Evolutionary conservation across 305 asterid genomes (phyloP), one percentile per base, ranked within the genome.

Genomic region (Solanum chacoense): DNA sequence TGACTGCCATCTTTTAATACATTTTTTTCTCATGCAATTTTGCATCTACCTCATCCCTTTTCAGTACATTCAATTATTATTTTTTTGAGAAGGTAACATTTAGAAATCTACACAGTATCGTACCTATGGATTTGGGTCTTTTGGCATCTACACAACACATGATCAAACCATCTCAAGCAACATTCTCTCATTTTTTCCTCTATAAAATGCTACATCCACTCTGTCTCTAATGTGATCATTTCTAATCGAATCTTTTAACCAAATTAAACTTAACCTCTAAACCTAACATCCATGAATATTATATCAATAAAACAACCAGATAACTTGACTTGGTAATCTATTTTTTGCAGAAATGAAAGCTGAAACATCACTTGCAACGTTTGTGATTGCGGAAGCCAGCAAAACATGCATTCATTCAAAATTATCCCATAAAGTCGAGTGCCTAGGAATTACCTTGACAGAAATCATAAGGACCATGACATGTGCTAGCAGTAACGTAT

Each of bases 401-500:
- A 42, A 50, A 83, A 83, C 73, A 83, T 24, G 18, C 71, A 81
- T 81, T 73, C 18, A 7, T 73, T 31, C 72, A 73, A 10, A 89
- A 40, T 11, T 36, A 74, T 38, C 67, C 78, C 29, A 34, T 65
- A 85, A 89, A 78, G 87, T 40, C 76, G 88, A 91, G 86, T 77
- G 40, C 55, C 72, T 59, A 90, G 55, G 81, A 69, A 67, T 88
- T 94, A 97, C 99, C 98, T 97, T 97, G 35, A 95, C 90, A 84
- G 99, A 95, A 40, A 97, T 89, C 98, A 97, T 93, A 87, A 97
- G 96, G 87, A 95, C 98, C 98, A 97, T 92, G 88, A 93, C 75
- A 79, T 96, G 90, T 89, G 98, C 94, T 92, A 88, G 97, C 90
- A 89, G 88, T 79, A 74, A 55, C 86, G 88, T 7, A 37, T 95